phyloP scores from a whole-genome alignment of 176 grass and related monocot species.

The Tillandsia leiboldiana region DNA sequence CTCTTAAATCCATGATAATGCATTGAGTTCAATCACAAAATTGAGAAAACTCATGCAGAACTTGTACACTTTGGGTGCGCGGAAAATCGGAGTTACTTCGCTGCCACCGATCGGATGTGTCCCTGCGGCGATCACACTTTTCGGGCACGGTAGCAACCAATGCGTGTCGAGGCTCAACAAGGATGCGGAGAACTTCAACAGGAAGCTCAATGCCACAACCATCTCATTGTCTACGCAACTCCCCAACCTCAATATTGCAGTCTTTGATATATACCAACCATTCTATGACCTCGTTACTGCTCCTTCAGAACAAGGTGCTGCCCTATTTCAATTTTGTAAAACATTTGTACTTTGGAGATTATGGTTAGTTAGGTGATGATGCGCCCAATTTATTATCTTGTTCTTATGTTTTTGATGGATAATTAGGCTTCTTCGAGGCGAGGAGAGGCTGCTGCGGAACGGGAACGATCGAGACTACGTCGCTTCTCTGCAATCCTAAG shows the following conservation, averaged over 20 bases:
- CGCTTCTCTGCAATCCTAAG: conserved; percentile 47
- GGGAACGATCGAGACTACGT: conserved; percentile 39
- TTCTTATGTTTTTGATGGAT: background rate
- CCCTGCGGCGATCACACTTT: conserved; percentile 45
- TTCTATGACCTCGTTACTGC: conserved; percentile 36
- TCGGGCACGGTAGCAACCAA: conserved; percentile 26
- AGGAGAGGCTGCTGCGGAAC: conserved; percentile 57
- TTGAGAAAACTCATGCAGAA: conserved; percentile 20
- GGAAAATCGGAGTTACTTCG: conserved; percentile 56
- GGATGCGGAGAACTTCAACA: conserved; percentile 58
- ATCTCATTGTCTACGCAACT: conserved; percentile 27
- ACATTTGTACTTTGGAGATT: too few relatives aligned
- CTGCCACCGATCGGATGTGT: conserved; percentile 76
- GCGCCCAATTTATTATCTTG: background rate
- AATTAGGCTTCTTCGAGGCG: conserved; percentile 57
- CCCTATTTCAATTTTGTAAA: too few relatives aligned
- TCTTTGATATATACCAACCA: conserved; percentile 92
- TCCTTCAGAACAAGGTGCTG: conserved; percentile 50
- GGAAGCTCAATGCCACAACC: conserved; percentile 45
- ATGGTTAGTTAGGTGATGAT: background rate
- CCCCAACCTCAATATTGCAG: conserved; percentile 58
- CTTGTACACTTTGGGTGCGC: conserved; percentile 57
- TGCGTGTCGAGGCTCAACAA: conserved; percentile 55
- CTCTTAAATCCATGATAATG: too few relatives aligned
- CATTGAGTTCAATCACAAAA: too few relatives aligned